Evolutionary conservation across 2,329 filamentous ascomycete species (phyloP).

Genomic region (Cucurbitaria berberidis): DNA sequence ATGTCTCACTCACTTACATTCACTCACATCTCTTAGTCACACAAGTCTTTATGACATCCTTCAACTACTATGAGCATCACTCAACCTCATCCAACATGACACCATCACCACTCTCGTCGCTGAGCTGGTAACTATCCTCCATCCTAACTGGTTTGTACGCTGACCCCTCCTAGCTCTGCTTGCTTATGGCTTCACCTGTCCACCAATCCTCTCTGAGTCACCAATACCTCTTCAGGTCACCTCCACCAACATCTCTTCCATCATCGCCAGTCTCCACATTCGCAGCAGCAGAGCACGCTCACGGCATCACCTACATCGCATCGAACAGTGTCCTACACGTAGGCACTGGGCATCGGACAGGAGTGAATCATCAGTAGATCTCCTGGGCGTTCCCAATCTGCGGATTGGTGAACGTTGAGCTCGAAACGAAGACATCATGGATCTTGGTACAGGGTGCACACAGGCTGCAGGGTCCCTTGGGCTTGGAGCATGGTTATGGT

Average conservation of each 20-base stretch:
- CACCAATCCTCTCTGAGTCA: background rate
- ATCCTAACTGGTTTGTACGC: background rate
- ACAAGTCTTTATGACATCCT: constrained; percentile 5
- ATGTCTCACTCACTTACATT: constrained; percentile 3
- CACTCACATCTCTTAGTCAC: constrained; percentile 4
- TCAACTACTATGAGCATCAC: constrained; percentile 1
- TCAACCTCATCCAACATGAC: constrained; percentile 9
- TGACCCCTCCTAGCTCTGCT: constrained; percentile 5
- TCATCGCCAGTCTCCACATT: background rate
- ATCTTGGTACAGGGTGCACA: constrained; percentile 4
- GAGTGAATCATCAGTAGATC: background rate
- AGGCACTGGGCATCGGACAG: background rate
- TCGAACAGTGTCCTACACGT: constrained; percentile 1
- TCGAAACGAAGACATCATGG: background rate
- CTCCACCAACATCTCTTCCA: background rate
- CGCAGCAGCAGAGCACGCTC: constrained; percentile 10
- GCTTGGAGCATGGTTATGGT: background rate
- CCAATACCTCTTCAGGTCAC: constrained; percentile 4
- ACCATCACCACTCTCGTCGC: background rate
- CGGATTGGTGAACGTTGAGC: background rate
- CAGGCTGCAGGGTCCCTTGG: constrained; percentile 5
- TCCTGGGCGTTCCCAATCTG: background rate
- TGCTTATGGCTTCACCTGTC: background rate
- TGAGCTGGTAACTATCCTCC: constrained; percentile 9
- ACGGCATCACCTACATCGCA: background rate